Base-by-base conservation (phyloP, 805 yeast species). In the Lipomyces orientalis region DNA sequence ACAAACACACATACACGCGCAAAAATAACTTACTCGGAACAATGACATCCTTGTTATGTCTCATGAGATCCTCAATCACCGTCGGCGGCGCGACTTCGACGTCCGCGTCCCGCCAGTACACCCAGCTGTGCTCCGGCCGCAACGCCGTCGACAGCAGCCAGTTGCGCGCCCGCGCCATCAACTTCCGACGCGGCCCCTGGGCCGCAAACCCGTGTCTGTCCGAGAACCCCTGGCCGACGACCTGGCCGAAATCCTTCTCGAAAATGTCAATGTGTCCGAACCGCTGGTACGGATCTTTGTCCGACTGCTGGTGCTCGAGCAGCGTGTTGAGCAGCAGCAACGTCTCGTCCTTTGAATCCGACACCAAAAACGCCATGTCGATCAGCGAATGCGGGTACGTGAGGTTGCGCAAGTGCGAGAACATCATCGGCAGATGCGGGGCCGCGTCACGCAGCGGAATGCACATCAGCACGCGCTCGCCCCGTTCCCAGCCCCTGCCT, bases 91-190 rank as follows among this genome's bases (percentile, higher is more conserved):
- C 88, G 0, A 93, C 88, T 77, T 93, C 97, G 22, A 93, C 97
- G 79, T 93, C 98, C n/a, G 94, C 97, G 80, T 93, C 98, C 79
- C 98, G 84, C 98, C 98, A 93, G 78, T 93, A 93, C 7, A 93
- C 97, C 90, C 93, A 93, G 8, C 96, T 87, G 76, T 93, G 98
- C 78, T 94, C 88, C 0, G 98, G 98, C 77, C 88, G 89, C 56
- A 93, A 79, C 1, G 97, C 95, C 5, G 90, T 92, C 0, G 94
- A 82, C 75, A 93, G 87, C 54, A 94, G 81, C 98, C 98, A 93
- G 79, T 93, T 93, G 77, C 98, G 85, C 10, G 98, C 98, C 69
- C 93, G 84, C 3, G 97, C 98, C 98, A 93, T 93, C 73, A 91
- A 83, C 78, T 93, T 94, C 76, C 98, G 84, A 76, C 98, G 86